These are phyloP conservation scores for Xerocomus spinulosus DNA, from an alignment of 768 basidiomycete species.

Conservation along the genomic window DNA sequence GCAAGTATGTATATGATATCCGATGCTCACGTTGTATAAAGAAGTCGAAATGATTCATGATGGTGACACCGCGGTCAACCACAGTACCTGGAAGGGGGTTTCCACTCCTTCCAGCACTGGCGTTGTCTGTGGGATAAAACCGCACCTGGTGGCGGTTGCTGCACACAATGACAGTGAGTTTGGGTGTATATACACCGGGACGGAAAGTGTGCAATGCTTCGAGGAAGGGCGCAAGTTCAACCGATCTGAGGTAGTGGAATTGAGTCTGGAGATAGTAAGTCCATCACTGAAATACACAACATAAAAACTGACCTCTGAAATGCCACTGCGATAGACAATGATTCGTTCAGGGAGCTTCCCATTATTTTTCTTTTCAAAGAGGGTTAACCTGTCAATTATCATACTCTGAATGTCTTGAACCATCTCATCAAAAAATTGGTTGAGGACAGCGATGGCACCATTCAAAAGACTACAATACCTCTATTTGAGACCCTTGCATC, in stretches of 20 bases:
- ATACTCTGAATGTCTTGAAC: conserved; percentile 38
- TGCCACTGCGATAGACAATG: conserved; percentile 57
- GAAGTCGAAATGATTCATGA: conserved; percentile 46
- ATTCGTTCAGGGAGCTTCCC: conserved; percentile 38
- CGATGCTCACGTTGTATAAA: conserved; percentile 37
- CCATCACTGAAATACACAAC: background rate
- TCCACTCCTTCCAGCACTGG: conserved; percentile 36
- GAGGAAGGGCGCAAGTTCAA: conserved; percentile 38
- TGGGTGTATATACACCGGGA: conserved; percentile 35
- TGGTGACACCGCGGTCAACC: conserved; percentile 45
- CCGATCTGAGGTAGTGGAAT: conserved; percentile 3
- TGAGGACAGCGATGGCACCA: background rate
- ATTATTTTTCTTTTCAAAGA: conserved; percentile 30
- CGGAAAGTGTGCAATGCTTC: conserved; percentile 35
- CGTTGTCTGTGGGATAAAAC: conserved; percentile 34
- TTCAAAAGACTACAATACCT: conserved; percentile 35
- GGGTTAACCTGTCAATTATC: conserved; percentile 39
- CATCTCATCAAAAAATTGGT: conserved; percentile 25
- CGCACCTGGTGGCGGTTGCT: conserved; percentile 48
- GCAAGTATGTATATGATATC: background rate
- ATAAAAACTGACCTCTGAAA: conserved; percentile 51
- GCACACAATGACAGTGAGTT: conserved; percentile 43
- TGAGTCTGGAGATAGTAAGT: background rate
- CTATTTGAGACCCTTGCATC: conserved; percentile 52
- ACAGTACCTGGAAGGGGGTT: conserved; percentile 44